Percentiles rank a stretch among this genome's conserved stretches.
phyloP scores from a whole-genome alignment of 495 filamentous ascomycete genomes.

The Achaetomiella virescens region DNA sequence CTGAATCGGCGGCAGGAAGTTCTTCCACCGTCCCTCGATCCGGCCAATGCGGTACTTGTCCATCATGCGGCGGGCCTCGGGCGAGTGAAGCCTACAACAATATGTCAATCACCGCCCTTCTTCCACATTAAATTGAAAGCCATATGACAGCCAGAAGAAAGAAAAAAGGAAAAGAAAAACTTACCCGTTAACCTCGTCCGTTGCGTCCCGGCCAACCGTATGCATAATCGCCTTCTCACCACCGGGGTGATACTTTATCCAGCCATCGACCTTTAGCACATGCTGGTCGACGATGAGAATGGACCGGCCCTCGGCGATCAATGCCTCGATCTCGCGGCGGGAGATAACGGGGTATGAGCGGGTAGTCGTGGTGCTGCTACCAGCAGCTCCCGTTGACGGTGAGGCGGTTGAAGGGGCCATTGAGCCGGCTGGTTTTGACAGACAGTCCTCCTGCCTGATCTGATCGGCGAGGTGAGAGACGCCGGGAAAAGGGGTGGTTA shows the following conservation, averaged over 20 bases:
- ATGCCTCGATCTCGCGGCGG: conserved; percentile 72
- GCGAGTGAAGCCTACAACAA: conserved; percentile 66
- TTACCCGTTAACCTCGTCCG: conserved; percentile 88
- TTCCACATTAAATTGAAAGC: background rate
- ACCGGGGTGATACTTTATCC: conserved; percentile 84
- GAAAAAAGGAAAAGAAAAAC: conserved; percentile 28
- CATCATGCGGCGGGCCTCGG: conserved; percentile 72
- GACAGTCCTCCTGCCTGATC: too few species aligned
- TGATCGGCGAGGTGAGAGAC: too few species aligned
- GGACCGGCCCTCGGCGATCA: conserved; percentile 79
- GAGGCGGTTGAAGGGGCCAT: conserved; percentile 1
- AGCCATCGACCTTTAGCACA: conserved; percentile 82
- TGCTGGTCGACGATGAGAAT: conserved; percentile 75
- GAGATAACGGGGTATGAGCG: conserved; percentile 44
- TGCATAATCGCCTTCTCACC: conserved; percentile 89
- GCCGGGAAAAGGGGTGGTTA: too few species aligned
- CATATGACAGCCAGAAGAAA: background rate
- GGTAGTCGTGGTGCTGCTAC: background rate
- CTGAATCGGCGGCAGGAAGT: conserved; percentile 89
- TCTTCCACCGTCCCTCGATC: conserved; percentile 76
- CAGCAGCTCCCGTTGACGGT: background rate
- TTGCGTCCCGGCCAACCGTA: conserved; percentile 95
- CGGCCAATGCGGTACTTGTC: conserved; percentile 74
- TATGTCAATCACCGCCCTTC: background rate
- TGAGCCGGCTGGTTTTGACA: too few species aligned